Evolutionary conservation across 1,284 basidiomycete species (phyloP).

Genomic region (Trametes hirsuta): DNA sequence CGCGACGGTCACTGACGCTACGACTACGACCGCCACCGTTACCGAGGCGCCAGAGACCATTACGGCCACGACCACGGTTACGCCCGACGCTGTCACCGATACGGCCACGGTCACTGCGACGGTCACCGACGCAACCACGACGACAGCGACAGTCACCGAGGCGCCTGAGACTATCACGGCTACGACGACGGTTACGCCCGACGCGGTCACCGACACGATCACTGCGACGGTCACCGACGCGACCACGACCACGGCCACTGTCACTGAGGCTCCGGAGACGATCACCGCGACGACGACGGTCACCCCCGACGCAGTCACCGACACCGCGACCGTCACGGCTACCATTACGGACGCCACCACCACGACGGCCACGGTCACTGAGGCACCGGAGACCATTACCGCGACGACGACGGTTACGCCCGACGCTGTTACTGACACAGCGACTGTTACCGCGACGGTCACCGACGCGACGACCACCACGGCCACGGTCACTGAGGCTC

Average conservation of each 20-base stretch:
- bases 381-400: too few species aligned
- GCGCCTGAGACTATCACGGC: too few species aligned
- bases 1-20: not conserved
- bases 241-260: not conserved
- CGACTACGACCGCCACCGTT: not conserved
- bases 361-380: too few species aligned
- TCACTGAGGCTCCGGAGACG: not conserved
- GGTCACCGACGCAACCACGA: too few species aligned
- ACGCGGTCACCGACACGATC: too few species aligned
- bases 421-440: not conserved
- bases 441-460: not conserved
- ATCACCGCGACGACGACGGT: not conserved
- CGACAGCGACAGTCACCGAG: too few species aligned
- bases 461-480: too few species aligned
- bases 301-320: not conserved
- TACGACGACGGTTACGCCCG: too few species aligned
- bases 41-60: not conserved
- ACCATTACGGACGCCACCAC: too few species aligned
- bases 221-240: not conserved
- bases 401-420: too few species aligned
- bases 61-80: too few species aligned
- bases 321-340: not conserved
- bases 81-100: not conserved
- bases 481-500: not conserved
- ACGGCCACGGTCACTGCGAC: too few species aligned